Evolutionary conservation across 768 basidiomycete genomes (phyloP), one percentile per base, ranked within the genome.

Genomic region (Steccherinum ochraceum): DNA sequence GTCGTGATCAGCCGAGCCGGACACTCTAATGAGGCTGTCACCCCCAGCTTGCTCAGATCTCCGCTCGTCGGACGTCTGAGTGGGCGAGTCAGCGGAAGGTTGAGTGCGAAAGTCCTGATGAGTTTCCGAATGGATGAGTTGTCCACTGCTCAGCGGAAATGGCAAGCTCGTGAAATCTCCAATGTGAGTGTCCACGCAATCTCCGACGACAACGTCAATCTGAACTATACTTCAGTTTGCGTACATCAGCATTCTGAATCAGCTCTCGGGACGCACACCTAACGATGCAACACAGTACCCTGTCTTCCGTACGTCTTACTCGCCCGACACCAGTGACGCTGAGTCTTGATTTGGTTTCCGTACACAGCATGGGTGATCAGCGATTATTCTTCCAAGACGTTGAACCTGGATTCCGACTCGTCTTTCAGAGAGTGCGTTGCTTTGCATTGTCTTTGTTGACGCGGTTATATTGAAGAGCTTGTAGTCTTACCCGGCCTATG

Each of bases 241-340:
- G 1, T 95, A 94, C 65, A 68, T 95, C 46, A 86, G 88, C 54
- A 81, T 96, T 50, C 69, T 96, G 49, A 96, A 96, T 58, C 92
- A 95, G 64, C 78, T 90, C 19, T 94, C 93, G 2, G 93, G 93
- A 40, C 79, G 93, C 19, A 96, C 93, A 2, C 92, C 93, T 1
- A 92, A 86, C 61, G 93, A 96, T 70, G 91, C 93, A 10, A 95
- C 94, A 0, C 92, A 94, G 58, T 96, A 93, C 67, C 93, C 93
- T 0, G 81, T 95, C 5, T 93, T 91, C 56, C 89, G 89, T 90
- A 59, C 46, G 86, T 54, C 19, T 59, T 27, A 42, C 20, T 49
- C 18, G 24, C 19, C 11, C 18, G 19, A 43, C 10, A 43, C 41
- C 30, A n/a, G n/a, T n/a, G n/a, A 35, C 30, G 30, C 16, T 7